Evolutionary conservation across 2,329 filamentous ascomycete genomes (phyloP), one percentile per base, ranked within the genome.

Genomic region (Aspergillus spinulosporus): DNA sequence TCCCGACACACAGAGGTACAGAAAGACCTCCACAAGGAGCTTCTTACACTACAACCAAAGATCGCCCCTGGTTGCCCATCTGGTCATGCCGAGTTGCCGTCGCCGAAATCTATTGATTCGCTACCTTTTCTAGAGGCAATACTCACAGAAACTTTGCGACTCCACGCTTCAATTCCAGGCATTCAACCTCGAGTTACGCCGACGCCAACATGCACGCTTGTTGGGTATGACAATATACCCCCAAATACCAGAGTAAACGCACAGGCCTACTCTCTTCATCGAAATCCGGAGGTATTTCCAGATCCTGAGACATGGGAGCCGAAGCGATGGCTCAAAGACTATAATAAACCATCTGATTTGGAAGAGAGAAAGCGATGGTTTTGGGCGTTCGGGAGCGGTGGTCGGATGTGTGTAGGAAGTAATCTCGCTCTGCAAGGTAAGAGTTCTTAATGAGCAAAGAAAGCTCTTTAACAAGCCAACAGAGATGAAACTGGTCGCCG

Each of bases 401-500:
- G 76, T 2, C 67, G 78, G 21, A 80, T 80, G 78, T 80, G 78
- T 56, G 74, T 80, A 39, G 78, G 78, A 14, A 78, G 75, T 55
- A 77, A 80, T 64, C 66, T 80, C 31, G 78, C 78, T 5, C 64
- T 78, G 59, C 77, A 80, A 67, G 74, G 76, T 78, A 68, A 31
- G 53, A 32, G 52, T 46, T 4, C 9, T 26, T 5, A 9, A 11
- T 4, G 2, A 14, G 2, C 1, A 7, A 45, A 44, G 12, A 15
- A 36, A 29, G 6, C 12, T 14, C 28, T 37, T 56, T 64, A 39
- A 63, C 43, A 0, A 29, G 4, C 47, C 51, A 64, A 66, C 64
- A 88, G 88, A 89, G 61, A 89, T 92, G 76, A 92, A 92, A 72
- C 78, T 88, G 44, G 82, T 87, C 4, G 74, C 88, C 32, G 87